phyloP scores from a whole-genome alignment of 257 asterid species.

The Penstemon barbatus region DNA sequence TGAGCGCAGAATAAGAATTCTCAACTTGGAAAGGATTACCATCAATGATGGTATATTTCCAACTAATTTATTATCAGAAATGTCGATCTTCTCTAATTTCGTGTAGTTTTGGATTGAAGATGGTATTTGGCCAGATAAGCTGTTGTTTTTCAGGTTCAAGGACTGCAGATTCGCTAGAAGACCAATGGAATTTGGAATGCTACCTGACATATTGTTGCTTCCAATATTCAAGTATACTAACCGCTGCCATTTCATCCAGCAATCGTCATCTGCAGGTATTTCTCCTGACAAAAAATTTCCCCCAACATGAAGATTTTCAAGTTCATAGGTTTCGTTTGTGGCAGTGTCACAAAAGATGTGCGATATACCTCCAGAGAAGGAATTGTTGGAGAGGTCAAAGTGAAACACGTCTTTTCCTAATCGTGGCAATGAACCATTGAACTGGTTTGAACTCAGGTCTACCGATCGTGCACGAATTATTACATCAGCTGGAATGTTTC shows the following conservation, averaged over 20 bases:
- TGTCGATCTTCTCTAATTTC: conserved; percentile 22
- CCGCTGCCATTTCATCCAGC: conserved; percentile 36
- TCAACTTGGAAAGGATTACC: conserved; percentile 5
- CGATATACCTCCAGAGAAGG: conserved; percentile 27
- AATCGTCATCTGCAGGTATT: conserved; percentile 28
- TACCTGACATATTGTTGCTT: conserved; percentile 37
- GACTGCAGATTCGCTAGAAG: conserved; percentile 16
- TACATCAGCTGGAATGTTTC: conserved; percentile 24
- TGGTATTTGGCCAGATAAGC: conserved; percentile 33
- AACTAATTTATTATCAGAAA: conserved; percentile 30
- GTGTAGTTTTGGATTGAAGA: conserved; percentile 29
- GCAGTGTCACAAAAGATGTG: conserved; percentile 29
- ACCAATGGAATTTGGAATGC: conserved; percentile 38
- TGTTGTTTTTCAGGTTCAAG: conserved; percentile 33
- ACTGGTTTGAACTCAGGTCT: conserved; percentile 33
- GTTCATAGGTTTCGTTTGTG: neutral
- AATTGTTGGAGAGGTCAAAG: conserved; percentile 42
- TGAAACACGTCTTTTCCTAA: neutral
- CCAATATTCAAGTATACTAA: conserved; percentile 27
- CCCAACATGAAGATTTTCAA: conserved; percentile 27
- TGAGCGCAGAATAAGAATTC: conserved; percentile 31
- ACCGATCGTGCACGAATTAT: neutral
- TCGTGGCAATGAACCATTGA: conserved; percentile 38
- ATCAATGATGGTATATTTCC: conserved; percentile 34
- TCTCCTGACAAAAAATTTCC: conserved; percentile 33